Evolutionary conservation across 2,329 filamentous ascomycete species (phyloP).

Genomic region (Diaporthe destruens): DNA sequence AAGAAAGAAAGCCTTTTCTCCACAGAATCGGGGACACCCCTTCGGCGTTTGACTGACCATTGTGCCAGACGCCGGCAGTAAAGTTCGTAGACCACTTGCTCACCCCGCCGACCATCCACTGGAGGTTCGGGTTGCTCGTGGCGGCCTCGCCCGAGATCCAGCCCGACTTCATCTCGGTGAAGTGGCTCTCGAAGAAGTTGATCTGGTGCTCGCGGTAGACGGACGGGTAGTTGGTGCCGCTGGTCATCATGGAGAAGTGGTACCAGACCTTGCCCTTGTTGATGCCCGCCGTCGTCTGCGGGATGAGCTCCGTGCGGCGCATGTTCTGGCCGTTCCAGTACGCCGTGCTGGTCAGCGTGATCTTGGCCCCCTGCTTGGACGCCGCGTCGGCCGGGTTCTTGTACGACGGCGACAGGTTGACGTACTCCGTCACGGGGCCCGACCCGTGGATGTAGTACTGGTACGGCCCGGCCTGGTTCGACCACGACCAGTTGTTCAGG

Average conservation of each 20-base stretch:
- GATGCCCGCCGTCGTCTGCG: conserved; percentile 75
- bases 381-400: conserved; percentile 75
- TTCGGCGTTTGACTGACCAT: conserved; percentile 59
- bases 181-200: conserved; percentile 75
- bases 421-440: conserved; percentile 67
- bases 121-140: conserved; percentile 65
- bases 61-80: conserved; percentile 77
- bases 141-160: conserved; percentile 64
- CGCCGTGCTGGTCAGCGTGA: conserved; percentile 73
- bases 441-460: conserved; percentile 83
- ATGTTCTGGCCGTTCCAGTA: conserved; percentile 81
- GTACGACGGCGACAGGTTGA: conserved; percentile 70
- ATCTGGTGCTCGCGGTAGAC: conserved; percentile 76
- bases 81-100: conserved; percentile 74
- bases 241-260: conserved; percentile 77
- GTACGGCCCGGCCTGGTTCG: conserved; percentile 77
- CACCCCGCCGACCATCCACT: conserved; percentile 73
- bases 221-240: conserved; percentile 70
- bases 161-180: conserved; percentile 80
- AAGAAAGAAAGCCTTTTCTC: no score
- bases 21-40: neutral
- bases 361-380: conserved; percentile 74
- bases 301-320: conserved; percentile 81
- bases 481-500: conserved; percentile 73
- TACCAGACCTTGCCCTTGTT: conserved; percentile 77